phyloP scores from a whole-genome alignment of 139 green algal genomes.

The Picochlorum sp. region DNA sequence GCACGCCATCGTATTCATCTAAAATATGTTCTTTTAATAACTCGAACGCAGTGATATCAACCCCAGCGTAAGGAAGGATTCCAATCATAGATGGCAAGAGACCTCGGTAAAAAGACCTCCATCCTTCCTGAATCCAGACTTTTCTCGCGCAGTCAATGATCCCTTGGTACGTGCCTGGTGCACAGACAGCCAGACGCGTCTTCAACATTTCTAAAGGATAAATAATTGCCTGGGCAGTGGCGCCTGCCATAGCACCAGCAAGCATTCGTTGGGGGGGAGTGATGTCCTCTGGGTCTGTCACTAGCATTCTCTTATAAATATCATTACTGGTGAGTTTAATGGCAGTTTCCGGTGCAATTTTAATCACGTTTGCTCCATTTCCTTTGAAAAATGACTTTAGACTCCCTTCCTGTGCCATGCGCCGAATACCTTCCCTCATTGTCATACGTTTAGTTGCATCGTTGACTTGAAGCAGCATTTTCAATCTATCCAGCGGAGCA shows the following conservation, averaged over 20 bases:
- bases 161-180: constrained; percentile 48
- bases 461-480: constrained; percentile 83
- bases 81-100: constrained; percentile 64
- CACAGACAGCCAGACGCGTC: constrained; percentile 70
- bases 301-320: constrained; percentile 48
- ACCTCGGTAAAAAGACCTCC: constrained; percentile 66
- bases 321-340: constrained; percentile 79
- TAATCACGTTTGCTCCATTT: constrained; percentile 86
- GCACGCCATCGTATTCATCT: constrained; percentile 50
- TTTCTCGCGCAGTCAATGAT: constrained; percentile 36
- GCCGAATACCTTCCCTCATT: constrained; percentile 42
- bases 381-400: constrained; percentile 68
- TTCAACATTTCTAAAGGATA: constrained; percentile 81
- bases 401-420: constrained; percentile 67
- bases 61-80: constrained; percentile 81
- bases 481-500: constrained; percentile 83
- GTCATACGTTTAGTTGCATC: constrained; percentile 44
- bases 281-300: constrained; percentile 44
- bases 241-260: constrained; percentile 53
- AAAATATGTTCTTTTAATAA: constrained; percentile 70
- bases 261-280: constrained; percentile 47
- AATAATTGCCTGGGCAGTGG: constrained; percentile 53
- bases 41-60: constrained; percentile 83
- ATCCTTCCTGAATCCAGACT: constrained; percentile 56
- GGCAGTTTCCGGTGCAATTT: constrained; percentile 83